Evolutionary conservation across 2,329 filamentous ascomycete species (phyloP).

Genomic region (Fusarium nematophilum): DNA sequence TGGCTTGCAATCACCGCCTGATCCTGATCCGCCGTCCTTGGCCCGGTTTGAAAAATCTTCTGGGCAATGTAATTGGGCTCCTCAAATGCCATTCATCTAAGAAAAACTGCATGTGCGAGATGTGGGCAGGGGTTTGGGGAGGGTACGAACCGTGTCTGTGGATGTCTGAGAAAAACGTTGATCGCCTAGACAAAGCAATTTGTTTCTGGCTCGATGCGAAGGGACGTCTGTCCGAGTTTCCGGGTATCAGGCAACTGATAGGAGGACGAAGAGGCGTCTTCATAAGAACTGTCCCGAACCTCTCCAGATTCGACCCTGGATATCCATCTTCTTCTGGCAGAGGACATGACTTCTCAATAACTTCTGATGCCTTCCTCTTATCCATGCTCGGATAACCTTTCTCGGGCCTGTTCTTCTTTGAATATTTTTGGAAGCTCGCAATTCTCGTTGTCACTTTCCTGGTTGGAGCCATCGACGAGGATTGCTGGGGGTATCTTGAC

Average conservation of each 20-base stretch:
- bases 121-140: not conserved
- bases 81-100: not conserved
- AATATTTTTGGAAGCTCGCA: too few species aligned
- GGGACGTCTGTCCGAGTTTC: not conserved
- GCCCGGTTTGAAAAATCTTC: not conserved
- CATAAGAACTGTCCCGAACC: not conserved
- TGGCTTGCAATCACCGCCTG: not conserved
- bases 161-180: constrained; percentile 24
- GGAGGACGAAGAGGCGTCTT: not conserved
- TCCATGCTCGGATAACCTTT: too few species aligned
- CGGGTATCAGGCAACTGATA: not conserved
- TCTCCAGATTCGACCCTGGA: not conserved
- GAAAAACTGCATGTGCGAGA: not conserved
- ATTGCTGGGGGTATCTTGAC: too few species aligned
- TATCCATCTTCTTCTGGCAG: not conserved
- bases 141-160: constrained; percentile 17
- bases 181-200: constrained; percentile 23
- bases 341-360: not conserved
- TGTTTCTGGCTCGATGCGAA: not conserved
- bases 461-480: too few species aligned
- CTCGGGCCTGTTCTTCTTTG: too few species aligned
- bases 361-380: not conserved
- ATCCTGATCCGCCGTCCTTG: not conserved
- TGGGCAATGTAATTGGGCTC: not conserved
- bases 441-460: too few species aligned